Evolutionary conservation across 257 asterid genomes (phyloP), one percentile per base, ranked within the genome.

Genomic region (Catharanthus roseus): DNA sequence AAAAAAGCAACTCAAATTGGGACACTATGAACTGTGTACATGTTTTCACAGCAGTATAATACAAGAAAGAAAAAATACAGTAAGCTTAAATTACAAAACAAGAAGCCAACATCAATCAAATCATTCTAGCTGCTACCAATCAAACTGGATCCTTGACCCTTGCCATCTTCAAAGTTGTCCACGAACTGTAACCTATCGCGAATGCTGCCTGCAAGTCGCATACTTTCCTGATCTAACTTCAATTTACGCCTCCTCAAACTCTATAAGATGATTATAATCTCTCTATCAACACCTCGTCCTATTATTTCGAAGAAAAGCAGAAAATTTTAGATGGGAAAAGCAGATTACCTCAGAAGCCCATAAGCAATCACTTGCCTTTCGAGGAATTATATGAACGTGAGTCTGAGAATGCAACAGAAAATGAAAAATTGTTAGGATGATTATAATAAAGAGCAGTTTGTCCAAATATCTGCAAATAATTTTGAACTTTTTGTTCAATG

Each of bases 351-450:
- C 99, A 21, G 97, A 91, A 71, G 88, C 68, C 99, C 99, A 95
- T 61, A 95, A 79, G 83, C 97, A 95, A 78, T 95, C 97, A 15
- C 85, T 86, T 47, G 85, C 86, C 45, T 86, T 95, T 34, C 99
- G 96, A 3, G 99, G 99, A 72, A 95, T 86, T 84, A 95, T 91
- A 86, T 95, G 97, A 73, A 91, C 86, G 81, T 95, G 99, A 45
- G 97, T 95, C 99, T 95, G 96, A 80, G 74, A 73, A 79, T 77
- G 58, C 74, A 75, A 28, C 70, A 58, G 70, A 18, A 42, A 71
- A 75, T 5, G 28, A 75, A 75, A 75, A 75, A 75, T 75, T 41
- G 78, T 70, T 55, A 69, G 61, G 68, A 51, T 65, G 9, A 26
- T 62, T 3, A 0, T 41, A 47, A 15, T n/a, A 44, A 11, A 1